Conservation (phyloP, 495 filamentous ascomycete species). For the Chaetomium fimeti region DNA sequence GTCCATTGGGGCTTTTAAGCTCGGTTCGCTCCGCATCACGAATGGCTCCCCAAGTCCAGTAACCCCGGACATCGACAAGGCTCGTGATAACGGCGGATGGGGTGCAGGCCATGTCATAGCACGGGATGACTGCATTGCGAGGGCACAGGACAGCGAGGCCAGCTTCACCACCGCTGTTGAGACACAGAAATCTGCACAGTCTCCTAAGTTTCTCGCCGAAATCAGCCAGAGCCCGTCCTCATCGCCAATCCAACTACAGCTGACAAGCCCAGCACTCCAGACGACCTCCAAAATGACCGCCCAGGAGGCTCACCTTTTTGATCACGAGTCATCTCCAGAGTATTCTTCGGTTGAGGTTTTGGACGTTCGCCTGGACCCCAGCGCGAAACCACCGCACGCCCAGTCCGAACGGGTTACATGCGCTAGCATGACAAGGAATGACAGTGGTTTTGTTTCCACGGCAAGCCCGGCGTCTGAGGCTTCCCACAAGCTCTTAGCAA, state of each 20-base stretch:
- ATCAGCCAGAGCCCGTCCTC: slow-evolving; percentile 34
- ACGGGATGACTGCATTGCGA: slow-evolving; percentile 26
- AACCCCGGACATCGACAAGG: slow-evolving; percentile 40
- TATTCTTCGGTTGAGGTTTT: slow-evolving; percentile 40
- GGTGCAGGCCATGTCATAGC: background rate
- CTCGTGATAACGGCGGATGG: slow-evolving; percentile 16
- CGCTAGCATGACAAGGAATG: slow-evolving; percentile 37
- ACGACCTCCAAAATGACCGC: slow-evolving; percentile 50
- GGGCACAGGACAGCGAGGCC: slow-evolving; percentile 1
- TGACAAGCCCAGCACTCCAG: slow-evolving; percentile 38
- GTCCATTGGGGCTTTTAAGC: slow-evolving; percentile 59
- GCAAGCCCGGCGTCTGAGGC: slow-evolving; percentile 38
- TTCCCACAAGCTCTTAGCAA: slow-evolving; percentile 44
- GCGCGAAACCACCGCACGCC: slow-evolving; percentile 38
- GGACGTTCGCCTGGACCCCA: slow-evolving; percentile 43
- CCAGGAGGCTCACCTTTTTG: slow-evolving; percentile 50
- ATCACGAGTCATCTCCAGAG: slow-evolving; percentile 39
- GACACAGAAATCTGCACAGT: slow-evolving; percentile 12
- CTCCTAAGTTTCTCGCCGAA: slow-evolving; percentile 33
- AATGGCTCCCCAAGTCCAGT: slow-evolving; percentile 54
- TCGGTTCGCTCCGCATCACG: slow-evolving; percentile 57
- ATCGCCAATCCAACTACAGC: slow-evolving; percentile 28
- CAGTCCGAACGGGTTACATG: slow-evolving; percentile 14
- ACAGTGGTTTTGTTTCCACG: slow-evolving; percentile 44
- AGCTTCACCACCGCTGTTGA: background rate